phyloP scores from a whole-genome alignment of 2,329 filamentous ascomycete genomes.

The Diaporthe humulicola region DNA sequence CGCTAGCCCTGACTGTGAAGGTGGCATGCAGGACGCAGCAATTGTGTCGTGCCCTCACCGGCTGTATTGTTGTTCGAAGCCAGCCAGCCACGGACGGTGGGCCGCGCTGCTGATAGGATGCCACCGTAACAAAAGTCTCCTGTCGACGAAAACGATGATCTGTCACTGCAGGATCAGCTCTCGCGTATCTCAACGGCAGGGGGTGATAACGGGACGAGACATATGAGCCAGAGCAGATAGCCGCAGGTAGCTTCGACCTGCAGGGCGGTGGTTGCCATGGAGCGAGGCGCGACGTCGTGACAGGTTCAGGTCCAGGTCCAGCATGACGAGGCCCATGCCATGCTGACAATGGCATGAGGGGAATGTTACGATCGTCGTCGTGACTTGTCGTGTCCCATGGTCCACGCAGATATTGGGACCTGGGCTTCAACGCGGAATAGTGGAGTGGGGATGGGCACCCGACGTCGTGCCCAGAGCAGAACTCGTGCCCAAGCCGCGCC shows the following conservation, averaged over 20 bases:
- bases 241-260: conserved; percentile 10
- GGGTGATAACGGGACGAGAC: conserved; percentile 27
- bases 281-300: conserved; percentile 2
- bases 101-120: conserved; percentile 12
- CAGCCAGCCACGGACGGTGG: conserved; percentile 14
- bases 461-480: not conserved
- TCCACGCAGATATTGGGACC: not conserved
- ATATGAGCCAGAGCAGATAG: conserved; percentile 25
- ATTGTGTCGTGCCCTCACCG: conserved; percentile 20
- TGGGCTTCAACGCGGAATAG: not conserved
- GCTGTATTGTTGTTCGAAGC: conserved; percentile 25
- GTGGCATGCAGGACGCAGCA: conserved; percentile 23
- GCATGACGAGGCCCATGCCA: not conserved
- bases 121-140: not conserved
- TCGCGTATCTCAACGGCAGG: conserved; percentile 40
- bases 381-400: not conserved
- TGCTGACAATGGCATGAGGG: not conserved
- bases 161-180: conserved; percentile 39
- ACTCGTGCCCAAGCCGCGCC: not conserved
- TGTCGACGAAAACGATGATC: conserved; percentile 36
- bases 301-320: not conserved
- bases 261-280: not conserved
- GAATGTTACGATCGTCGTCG: not conserved
- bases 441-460: not conserved
- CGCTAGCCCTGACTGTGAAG: conserved; percentile 10